Evolutionary conservation across 106 monocot species (phyloP), one percentile per base, ranked within the genome.

Genomic region (Platanthera zijinensis): DNA sequence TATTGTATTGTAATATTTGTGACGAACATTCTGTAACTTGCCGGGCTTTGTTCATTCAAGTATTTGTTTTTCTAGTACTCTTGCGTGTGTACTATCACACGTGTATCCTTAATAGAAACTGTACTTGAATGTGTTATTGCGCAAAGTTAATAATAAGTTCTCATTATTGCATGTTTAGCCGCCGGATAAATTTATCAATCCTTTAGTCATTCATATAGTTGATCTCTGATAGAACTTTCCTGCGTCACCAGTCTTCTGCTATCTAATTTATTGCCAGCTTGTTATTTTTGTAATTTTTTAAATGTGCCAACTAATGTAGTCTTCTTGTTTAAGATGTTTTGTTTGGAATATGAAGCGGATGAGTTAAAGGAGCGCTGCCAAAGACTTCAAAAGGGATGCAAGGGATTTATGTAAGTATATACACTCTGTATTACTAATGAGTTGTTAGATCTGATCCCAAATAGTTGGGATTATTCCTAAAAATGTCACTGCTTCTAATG

Each of bases 381-480:
- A 75, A 93, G 76, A 77, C 83, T 97, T 79, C 91, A 97, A 52
- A 97, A 94, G 79, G 97, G 97, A 80, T 91, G 93, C 63, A 91
- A 94, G 80, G 86, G 82, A 85, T 97, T 91, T 85, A 84, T 89
- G 97, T 97, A 76, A 85, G 85, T 83, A 62, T 80, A 39, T 17
- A 39, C 45, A 9, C 64, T 72, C 28, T 79, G 9, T 57, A 10
- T 66, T 57, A 12, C 21, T 49, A 56, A 64, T 67, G 22, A 52
- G 61, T 52, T 10, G 28, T 30, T 66, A 59, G 4, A 18, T 21
- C 7, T 66, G 69, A 46, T 10, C 70, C 48, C 48, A 48, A 48
- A 17, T 70, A 15, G 48, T 70, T 67, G 32, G 67, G 10, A 67
- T 67, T 30, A 10, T 22, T 21, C 10, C 32, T 32, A 66, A 30